These are phyloP conservation scores for Karstenula rhodostoma DNA, from an alignment of 2,329 filamentous ascomycete species.

Conservation along the genomic window DNA sequence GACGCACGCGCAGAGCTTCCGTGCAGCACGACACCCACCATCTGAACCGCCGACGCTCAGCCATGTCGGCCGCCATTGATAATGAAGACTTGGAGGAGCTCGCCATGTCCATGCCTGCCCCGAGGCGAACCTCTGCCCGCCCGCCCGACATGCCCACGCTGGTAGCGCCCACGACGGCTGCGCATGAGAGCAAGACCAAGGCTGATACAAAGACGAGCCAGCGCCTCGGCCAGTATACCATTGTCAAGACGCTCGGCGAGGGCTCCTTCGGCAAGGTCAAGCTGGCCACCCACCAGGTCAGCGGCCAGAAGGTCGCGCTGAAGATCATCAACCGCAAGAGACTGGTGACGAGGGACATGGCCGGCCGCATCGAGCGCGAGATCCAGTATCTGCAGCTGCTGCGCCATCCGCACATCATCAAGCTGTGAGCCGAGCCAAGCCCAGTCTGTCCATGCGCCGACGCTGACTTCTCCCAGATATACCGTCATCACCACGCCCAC, in stretches of 20 bases:
- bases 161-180: constrained; percentile 31
- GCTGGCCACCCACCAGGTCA: constrained; percentile 90
- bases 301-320: constrained; percentile 92
- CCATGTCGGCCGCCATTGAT: constrained; percentile 65
- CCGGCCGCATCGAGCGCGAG: constrained; percentile 94
- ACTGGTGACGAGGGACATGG: constrained; percentile 96
- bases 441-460: not conserved
- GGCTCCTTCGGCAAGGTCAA: constrained; percentile 99
- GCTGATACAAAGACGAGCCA: constrained; percentile 72
- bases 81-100: constrained; percentile 74
- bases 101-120: constrained; percentile 75
- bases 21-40: not conserved
- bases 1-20: constrained; percentile 1
- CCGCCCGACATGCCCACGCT: constrained; percentile 46
- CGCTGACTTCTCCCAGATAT: constrained; percentile 64
- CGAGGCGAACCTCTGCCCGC: constrained; percentile 60
- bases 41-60: constrained; percentile 8
- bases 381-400: constrained; percentile 97
- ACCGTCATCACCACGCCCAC: constrained; percentile 94
- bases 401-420: constrained; percentile 98
- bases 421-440: constrained; percentile 73
- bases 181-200: constrained; percentile 53
- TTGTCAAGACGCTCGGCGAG: constrained; percentile 90
- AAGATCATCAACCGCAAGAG: constrained; percentile 98
- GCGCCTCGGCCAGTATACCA: constrained; percentile 89